phyloP scores from a whole-genome alignment of 148 eudicot genomes.

The Salicornia ramosissima region DNA sequence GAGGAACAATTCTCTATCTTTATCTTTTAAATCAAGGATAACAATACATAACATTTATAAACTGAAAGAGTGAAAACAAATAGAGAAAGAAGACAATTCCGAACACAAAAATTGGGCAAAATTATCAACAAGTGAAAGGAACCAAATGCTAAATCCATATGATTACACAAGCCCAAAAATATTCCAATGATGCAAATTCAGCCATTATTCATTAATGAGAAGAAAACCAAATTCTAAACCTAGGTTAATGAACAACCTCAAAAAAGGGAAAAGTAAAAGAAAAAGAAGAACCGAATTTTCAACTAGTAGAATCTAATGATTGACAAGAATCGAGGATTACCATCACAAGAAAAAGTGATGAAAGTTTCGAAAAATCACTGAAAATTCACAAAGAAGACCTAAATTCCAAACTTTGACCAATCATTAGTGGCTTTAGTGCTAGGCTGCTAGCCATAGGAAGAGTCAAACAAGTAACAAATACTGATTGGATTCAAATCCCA shows the following conservation, averaged over 20 bases:
- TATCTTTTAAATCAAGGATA: not conserved
- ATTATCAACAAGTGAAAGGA: not conserved
- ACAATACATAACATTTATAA: not conserved
- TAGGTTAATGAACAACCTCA: not conserved
- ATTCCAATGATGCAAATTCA: not conserved
- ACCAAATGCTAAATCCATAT: not conserved
- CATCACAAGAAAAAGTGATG: not conserved
- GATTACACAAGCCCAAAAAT: not conserved
- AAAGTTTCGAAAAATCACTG: not conserved
- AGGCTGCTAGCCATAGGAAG: conserved; percentile 7
- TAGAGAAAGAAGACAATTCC: not conserved
- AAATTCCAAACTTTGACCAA: conserved; percentile 15
- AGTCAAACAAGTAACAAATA: conserved; percentile 23
- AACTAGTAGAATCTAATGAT: not conserved
- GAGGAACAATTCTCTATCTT: not conserved
- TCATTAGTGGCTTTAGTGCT: too few relatives aligned
- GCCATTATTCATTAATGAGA: not conserved
- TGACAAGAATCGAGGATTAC: conserved; percentile 2
- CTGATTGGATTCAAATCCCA: conserved; percentile 9
- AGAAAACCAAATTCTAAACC: not conserved
- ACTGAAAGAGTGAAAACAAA: not conserved
- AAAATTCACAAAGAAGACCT: conserved; percentile 11
- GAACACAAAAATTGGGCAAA: not conserved
- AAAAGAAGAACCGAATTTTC: too few relatives aligned
- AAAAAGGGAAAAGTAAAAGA: not conserved